These are phyloP conservation scores for Cantharellus anzutake DNA, from an alignment of 768 basidiomycete species.

Conservation along the genomic window DNA sequence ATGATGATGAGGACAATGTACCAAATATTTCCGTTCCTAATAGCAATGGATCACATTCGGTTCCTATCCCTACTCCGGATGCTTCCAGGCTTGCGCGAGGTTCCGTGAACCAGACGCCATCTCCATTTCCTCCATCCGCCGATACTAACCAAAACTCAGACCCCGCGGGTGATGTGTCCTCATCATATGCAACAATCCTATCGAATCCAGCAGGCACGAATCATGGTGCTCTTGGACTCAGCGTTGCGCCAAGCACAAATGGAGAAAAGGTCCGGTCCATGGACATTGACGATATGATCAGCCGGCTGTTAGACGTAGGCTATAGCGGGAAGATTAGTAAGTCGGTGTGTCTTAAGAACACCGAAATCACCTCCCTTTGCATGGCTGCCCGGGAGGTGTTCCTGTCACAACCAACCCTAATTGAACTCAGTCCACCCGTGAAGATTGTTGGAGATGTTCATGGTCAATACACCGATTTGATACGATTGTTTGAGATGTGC, in stretches of 20 bases:
- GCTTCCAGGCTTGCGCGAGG: neutral
- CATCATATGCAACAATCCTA: conserved; percentile 58
- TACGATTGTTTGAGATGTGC: conserved; percentile 98
- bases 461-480: conserved; percentile 97
- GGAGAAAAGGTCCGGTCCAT: conserved; percentile 50
- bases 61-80: neutral
- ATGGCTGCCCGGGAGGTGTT: conserved; percentile 92
- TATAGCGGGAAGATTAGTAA: conserved; percentile 98
- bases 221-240: conserved; percentile 4
- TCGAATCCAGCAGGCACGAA: conserved; percentile 34
- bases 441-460: conserved; percentile 99
- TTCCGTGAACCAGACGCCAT: conserved; percentile 7
- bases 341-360: conserved; percentile 85
- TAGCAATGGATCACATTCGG: neutral
- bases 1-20: neutral
- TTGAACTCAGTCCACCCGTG: conserved; percentile 93
- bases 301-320: conserved; percentile 84
- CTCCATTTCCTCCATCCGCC: conserved; percentile 7
- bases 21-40: neutral
- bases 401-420: conserved; percentile 86
- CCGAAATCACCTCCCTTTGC: conserved; percentile 87
- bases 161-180: conserved; percentile 48
- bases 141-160: conserved; percentile 1
- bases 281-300: conserved; percentile 98
- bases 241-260: conserved; percentile 12